phyloP scores from a whole-genome alignment of 1,284 basidiomycete genomes.

The Irpex sp. region DNA sequence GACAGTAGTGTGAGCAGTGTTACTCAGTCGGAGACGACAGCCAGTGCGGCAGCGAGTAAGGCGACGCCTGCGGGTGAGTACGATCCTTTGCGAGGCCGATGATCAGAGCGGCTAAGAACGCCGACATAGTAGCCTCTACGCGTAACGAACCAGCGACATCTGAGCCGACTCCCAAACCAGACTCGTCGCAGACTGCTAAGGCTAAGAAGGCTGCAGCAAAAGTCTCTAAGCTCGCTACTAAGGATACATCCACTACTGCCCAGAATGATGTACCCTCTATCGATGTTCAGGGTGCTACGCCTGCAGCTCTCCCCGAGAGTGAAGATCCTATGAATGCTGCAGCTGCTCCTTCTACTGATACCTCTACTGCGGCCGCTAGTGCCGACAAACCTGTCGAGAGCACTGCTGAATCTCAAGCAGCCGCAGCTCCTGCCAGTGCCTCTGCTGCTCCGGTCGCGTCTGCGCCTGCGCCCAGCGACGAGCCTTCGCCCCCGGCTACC shows the following conservation, averaged over 20 bases:
- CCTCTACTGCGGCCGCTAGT: not conserved
- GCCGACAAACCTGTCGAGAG: not conserved
- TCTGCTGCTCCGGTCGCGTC: not conserved
- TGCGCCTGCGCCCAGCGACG: not conserved
- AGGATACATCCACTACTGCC: not conserved
- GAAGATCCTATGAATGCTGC: not conserved
- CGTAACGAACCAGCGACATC: not conserved
- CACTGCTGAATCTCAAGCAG: too few species aligned
- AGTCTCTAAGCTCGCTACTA: not conserved
- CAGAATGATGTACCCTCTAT: not conserved
- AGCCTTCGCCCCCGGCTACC: not conserved
- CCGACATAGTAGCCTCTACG: not conserved
- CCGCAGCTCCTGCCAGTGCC: too few species aligned
- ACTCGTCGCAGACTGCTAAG: not conserved
- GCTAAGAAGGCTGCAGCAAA: not conserved
- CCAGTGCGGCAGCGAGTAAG: not conserved
- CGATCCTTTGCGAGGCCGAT: not conserved
- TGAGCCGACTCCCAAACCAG: not conserved
- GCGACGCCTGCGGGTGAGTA: not conserved
- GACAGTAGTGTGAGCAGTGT: constrained; percentile 1
- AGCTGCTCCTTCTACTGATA: not conserved
- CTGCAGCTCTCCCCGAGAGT: not conserved
- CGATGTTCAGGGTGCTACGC: not conserved
- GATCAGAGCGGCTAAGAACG: not conserved
- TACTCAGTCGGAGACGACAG: not conserved